A percentile compares a stretch with the other conserved stretches of the same genome.
Conservation (phyloP, 1,284 basidiomycete genomes). For the Austroboletus niveus region DNA sequence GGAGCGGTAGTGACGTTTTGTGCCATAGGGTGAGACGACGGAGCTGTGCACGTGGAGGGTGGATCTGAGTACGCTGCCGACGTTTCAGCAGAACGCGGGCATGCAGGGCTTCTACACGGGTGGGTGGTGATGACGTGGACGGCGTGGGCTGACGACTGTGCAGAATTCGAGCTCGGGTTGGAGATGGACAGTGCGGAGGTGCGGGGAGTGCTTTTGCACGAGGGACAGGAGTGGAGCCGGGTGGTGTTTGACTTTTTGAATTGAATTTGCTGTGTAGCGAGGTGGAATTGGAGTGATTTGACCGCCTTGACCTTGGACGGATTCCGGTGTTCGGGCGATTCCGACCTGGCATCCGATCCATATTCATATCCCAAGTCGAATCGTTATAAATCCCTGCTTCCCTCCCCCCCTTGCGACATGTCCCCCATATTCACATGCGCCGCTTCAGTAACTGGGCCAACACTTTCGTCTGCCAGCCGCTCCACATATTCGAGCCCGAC, state of each 20-base stretch:
- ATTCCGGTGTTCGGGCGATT: not conserved
- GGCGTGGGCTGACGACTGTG: not conserved
- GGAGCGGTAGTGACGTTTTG: constrained; percentile 17
- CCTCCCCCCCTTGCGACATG: not conserved
- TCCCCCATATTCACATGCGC: constrained; percentile 15
- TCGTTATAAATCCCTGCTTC: not conserved
- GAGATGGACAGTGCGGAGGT: constrained; percentile 82
- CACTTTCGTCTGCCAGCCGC: constrained; percentile 64
- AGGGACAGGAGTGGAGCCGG: constrained; percentile 74
- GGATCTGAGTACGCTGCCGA: constrained; percentile 70
- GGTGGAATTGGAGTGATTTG: not conserved
- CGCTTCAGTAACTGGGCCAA: constrained; percentile 72
- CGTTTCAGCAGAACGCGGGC: constrained; percentile 67
- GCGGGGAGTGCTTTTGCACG: constrained; percentile 70
- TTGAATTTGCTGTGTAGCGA: constrained; percentile 19
- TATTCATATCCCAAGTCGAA: not conserved
- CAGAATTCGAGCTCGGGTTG: constrained; percentile 78
- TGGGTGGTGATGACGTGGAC: constrained; percentile 22
- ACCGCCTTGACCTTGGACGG: not conserved
- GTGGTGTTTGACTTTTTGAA: constrained; percentile 58
- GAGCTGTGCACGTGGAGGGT: constrained; percentile 87
- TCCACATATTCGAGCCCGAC: constrained; percentile 76
- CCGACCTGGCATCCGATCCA: not conserved
- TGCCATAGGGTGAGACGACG: constrained; percentile 54
- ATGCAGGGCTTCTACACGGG: constrained; percentile 75